Base-by-base conservation (phyloP, 768 basidiomycete species). In the Leccinum subtestaceum region DNA sequence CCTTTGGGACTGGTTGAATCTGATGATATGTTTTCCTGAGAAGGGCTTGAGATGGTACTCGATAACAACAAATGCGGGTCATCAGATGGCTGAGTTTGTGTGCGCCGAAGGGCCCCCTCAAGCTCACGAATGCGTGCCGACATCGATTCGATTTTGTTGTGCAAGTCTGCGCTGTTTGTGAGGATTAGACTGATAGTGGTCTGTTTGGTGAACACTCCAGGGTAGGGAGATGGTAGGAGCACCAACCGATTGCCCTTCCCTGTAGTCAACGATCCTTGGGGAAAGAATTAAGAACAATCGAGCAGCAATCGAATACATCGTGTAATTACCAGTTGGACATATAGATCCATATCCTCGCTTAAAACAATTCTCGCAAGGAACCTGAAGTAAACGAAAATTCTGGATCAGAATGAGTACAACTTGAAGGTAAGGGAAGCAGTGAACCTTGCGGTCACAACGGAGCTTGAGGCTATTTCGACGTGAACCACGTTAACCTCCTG, bases 361-460 rank as follows among this genome's bases (percentile, higher is more conserved):
- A 23, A 82, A 81, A 67, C 90, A 92, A 69, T 84, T 90, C 72
- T 87, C 86, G 73, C 89, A 92, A 11, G 89, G 89, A 34, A 90
- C 79, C 88, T 91, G 32, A 64, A 25, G 50, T 51, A 40, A 12
- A 36, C 15, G 17, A 4, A 31, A 38, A 56, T 53, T 56, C 53
- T 27, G 23, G 48, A 66, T 76, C 60, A 69, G 46, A 15, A 29
- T 34, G 2, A 8, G 29, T 27, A 15, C 23, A 23, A 34, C 32
- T 34, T 34, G 32, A 34, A 29, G 13, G 1, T 6, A 15, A 10
- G n/a, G 1, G 46, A 60, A 53, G 17, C 27, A 55, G 51, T n/a
- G 12, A 23, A 84, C 86, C 70, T 83, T 82, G 65, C 81, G 80
- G 67, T 88, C 86, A 63, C 87, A 89, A 32, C 81, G 79, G 46